Conservation (phyloP, 179 eudicot species). For the Nepenthes alata region DNA sequence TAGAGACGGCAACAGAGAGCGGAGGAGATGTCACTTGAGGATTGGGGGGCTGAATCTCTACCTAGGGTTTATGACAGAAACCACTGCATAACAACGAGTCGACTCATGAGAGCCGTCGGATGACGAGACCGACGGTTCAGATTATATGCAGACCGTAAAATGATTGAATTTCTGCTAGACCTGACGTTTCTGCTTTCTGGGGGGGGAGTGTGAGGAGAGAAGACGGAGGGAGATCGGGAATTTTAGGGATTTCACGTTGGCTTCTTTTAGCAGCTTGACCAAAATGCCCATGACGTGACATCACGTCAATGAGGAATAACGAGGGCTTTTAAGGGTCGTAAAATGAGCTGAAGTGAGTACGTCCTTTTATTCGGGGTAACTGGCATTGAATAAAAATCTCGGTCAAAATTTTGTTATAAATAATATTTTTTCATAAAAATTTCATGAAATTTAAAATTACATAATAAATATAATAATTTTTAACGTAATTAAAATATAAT, state of each 20-base stretch:
- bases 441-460: too few species aligned
- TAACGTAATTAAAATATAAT: too few species aligned
- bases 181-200: constrained; percentile 8
- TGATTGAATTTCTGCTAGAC: constrained; percentile 7
- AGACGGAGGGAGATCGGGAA: not conserved
- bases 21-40: constrained; percentile 7
- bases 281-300: constrained; percentile 1
- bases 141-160: constrained; percentile 6
- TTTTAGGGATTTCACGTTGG: not conserved
- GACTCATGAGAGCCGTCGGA: constrained; percentile 24
- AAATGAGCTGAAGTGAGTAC: too few species aligned
- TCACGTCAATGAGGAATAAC: not conserved
- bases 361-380: too few species aligned
- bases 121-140: constrained; percentile 15
- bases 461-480: too few species aligned
- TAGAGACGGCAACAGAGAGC: not conserved
- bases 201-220: constrained; percentile 1
- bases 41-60: not conserved
- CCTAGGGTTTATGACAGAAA: constrained; percentile 42
- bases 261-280: not conserved
- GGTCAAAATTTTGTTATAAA: too few species aligned
- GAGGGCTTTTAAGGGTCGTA: not conserved
- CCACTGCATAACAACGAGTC: constrained; percentile 15
- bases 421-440: too few species aligned
- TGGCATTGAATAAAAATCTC: too few species aligned